A percentile compares a stretch with the other conserved stretches of the same genome.
Evolutionary conservation across 495 filamentous ascomycete genomes (phyloP).

Genomic region (Xylaria longipes): DNA sequence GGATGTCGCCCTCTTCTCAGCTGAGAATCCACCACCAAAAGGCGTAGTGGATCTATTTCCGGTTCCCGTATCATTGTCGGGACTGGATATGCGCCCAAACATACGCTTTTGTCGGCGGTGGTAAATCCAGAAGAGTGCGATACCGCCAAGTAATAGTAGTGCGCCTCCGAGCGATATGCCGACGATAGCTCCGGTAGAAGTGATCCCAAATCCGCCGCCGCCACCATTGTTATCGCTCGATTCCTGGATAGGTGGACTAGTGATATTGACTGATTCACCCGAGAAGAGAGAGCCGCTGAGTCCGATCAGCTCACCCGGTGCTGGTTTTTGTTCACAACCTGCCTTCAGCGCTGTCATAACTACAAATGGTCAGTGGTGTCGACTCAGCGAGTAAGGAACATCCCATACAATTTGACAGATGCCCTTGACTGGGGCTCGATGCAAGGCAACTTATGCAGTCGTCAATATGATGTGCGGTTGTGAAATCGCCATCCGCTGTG

Average conservation of each 20-base stretch:
- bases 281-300: constrained; percentile 45
- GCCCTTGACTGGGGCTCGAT: constrained; percentile 35
- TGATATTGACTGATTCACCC: constrained; percentile 42
- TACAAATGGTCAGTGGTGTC: constrained; percentile 26
- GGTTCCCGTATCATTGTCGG: constrained; percentile 23
- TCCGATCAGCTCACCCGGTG: constrained; percentile 40
- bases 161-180: constrained; percentile 51
- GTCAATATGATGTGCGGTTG: constrained; percentile 28
- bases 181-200: constrained; percentile 53
- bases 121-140: constrained; percentile 50
- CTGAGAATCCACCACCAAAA: constrained; percentile 18
- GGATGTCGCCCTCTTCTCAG: constrained; percentile 10
- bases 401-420: constrained; percentile 43
- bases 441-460: constrained; percentile 40
- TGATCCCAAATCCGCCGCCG: constrained; percentile 25
- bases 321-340: constrained; percentile 49
- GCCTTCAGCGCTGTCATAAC: constrained; percentile 48
- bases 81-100: constrained; percentile 20
- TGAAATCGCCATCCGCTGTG: constrained; percentile 32
- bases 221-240: constrained; percentile 1
- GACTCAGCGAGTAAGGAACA: background rate
- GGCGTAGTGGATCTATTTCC: constrained; percentile 33
- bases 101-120: constrained; percentile 45
- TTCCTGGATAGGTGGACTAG: constrained; percentile 32
- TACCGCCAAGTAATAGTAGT: constrained; percentile 46